Conservation (phyloP, 2,329 filamentous ascomycete genomes). For the Curvularia spicifera region DNA sequence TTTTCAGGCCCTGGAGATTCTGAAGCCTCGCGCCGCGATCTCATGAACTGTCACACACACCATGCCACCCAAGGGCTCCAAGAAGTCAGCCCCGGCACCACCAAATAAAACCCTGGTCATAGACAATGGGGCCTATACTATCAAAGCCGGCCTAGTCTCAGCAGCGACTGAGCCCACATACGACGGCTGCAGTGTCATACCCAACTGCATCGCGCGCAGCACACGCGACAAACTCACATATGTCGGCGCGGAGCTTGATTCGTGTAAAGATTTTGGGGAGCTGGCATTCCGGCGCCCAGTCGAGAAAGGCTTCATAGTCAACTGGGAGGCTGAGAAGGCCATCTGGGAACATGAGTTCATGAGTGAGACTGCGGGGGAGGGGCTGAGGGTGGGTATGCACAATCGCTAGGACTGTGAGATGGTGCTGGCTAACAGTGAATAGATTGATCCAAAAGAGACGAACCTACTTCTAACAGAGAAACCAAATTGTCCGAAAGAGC, state of each 20-base stretch:
- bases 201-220: conserved; percentile 83
- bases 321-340: conserved; percentile 94
- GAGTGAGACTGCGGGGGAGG: conserved; percentile 71
- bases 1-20: not conserved
- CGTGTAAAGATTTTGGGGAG: conserved; percentile 88
- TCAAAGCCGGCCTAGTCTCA: conserved; percentile 82
- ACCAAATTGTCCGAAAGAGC: conserved; percentile 77
- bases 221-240: conserved; percentile 80
- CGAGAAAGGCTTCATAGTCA: conserved; percentile 93
- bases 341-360: conserved; percentile 94
- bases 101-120: conserved; percentile 72
- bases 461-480: conserved; percentile 85
- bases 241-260: conserved; percentile 76
- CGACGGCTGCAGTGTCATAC: conserved; percentile 69
- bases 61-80: conserved; percentile 45
- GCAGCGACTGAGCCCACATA: conserved; percentile 36
- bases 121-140: conserved; percentile 89
- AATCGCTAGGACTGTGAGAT: conserved; percentile 5
- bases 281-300: conserved; percentile 85
- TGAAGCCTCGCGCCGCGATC: conserved; percentile 4
- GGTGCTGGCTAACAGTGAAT: conserved; percentile 17
- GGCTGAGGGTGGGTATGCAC: conserved; percentile 56
- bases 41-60: conserved; percentile 4
- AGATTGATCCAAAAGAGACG: conserved; percentile 80
- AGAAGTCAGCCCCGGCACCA: conserved; percentile 30